Conservation (phyloP, 768 basidiomycete species). For the Lentinus brumalis region DNA sequence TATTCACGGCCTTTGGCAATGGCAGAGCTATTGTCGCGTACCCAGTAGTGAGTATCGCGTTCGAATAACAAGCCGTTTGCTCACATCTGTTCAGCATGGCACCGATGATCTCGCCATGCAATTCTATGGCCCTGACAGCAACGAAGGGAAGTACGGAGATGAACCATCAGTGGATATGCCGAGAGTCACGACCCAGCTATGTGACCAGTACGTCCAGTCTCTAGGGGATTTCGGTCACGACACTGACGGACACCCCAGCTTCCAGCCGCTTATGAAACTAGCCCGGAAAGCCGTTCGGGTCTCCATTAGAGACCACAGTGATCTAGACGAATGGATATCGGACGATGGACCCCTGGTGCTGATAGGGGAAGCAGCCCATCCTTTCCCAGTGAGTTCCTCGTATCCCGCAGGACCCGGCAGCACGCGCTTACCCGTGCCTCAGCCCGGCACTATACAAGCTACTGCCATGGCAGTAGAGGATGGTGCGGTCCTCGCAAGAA, state of each 20-base stretch:
- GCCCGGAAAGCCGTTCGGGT: slow-evolving; percentile 21
- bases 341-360: slow-evolving; percentile 31
- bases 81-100: not conserved
- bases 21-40: slow-evolving; percentile 7
- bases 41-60: slow-evolving; percentile 7
- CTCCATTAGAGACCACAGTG: slow-evolving; percentile 21
- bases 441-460: slow-evolving; percentile 37
- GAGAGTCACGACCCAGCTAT: not conserved
- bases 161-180: slow-evolving; percentile 7
- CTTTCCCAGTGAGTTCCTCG: slow-evolving; percentile 33
- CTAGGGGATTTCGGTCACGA: not conserved
- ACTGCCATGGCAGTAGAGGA: slow-evolving; percentile 42
- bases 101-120: slow-evolving; percentile 4
- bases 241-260: slow-evolving; percentile 3
- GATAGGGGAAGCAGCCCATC: slow-evolving; percentile 41
- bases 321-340: slow-evolving; percentile 37
- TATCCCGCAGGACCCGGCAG: not conserved
- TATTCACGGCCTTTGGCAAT: slow-evolving; percentile 8
- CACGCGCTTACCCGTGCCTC: slow-evolving; percentile 3
- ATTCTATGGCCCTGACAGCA: slow-evolving; percentile 11
- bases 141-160: slow-evolving; percentile 7
- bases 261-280: slow-evolving; percentile 9
- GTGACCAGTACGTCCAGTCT: not conserved
- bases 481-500: slow-evolving; percentile 40
- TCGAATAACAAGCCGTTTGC: not conserved